Conservation (phyloP, 2,329 filamentous ascomycete species). For the Cladobotryum protrusum region DNA sequence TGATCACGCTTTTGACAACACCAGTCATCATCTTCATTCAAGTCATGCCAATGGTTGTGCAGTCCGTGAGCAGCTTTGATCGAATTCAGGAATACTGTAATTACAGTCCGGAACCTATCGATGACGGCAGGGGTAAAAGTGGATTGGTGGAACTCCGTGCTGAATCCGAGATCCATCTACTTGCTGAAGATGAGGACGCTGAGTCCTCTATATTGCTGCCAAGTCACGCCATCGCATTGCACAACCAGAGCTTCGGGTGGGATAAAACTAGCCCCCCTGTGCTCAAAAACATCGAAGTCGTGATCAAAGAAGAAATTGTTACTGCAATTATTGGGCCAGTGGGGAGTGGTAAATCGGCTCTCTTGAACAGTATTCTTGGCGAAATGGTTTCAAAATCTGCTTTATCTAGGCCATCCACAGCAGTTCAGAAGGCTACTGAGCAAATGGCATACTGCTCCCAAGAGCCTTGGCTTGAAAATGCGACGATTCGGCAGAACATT, state of each 20-base stretch:
- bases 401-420: too few species aligned
- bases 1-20: conserved; percentile 16
- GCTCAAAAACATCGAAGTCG: conserved; percentile 10
- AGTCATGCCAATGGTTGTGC: conserved; percentile 15
- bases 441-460: conserved; percentile 13
- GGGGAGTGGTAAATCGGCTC: conserved; percentile 10
- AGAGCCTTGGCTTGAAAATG: conserved; percentile 10
- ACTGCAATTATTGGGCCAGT: conserved; percentile 11
- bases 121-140: conserved; percentile 4
- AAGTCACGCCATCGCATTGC: not conserved
- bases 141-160: not conserved
- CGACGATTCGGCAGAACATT: conserved; percentile 13
- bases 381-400: not conserved
- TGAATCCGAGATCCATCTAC: conserved; percentile 3
- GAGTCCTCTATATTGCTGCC: not conserved
- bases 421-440: not conserved
- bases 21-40: conserved; percentile 19
- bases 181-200: not conserved
- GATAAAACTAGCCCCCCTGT: not conserved
- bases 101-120: conserved; percentile 1
- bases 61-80: conserved; percentile 15
- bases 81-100: conserved; percentile 20
- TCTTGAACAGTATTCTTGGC: conserved; percentile 9
- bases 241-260: conserved; percentile 7
- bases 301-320: conserved; percentile 5